Evolutionary conservation across 352 stramenopile species (phyloP), one percentile per base, ranked within the genome.

Genomic region (Paralagenidium karlingii): DNA sequence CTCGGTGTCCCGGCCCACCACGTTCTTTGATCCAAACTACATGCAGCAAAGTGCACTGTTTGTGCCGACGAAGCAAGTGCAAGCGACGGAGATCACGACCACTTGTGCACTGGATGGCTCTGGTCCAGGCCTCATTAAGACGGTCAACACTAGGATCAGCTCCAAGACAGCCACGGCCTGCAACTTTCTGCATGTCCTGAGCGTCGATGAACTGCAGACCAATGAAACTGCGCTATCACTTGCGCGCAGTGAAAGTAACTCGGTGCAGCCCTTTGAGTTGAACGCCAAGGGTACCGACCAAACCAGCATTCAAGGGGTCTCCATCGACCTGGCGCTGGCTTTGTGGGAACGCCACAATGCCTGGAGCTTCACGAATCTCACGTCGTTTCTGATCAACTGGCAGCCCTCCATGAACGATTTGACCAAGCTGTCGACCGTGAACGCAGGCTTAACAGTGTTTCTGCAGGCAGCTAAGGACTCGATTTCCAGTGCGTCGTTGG

Each of bases 221-320:
- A 4, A 45, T 40, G 10, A 38, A 34, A 3, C 18, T 40, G 12
- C 20, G 15, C 8, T n/a, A 70, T 0, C 34, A 55, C 2, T 47
- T 71, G 2, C 38, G 33, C 5, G 44, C 45, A 37, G 34, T 53
- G 16, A 61, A 83, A 31, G 52, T 43, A 20, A 58, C 49, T n/a
- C n/a, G n/a, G n/a, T n/a, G n/a, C n/a, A n/a, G n/a, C n/a, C n/a
- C 8, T 83, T 83, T 27, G 69, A 83, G 46, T 47, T 81, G 40
- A 83, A 83, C 34, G 18, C 43, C 4, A 73, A 47, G 3, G 28
- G 12, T 9, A 20, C 30, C 2, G 34, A 48, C 1, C n/a, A n/a
- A n/a, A n/a, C n/a, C n/a, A n/a, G n/a, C n/a, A n/a, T n/a, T n/a
- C n/a, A n/a, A n/a, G 42, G 26, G 15, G 45, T 83, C 3, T 60